phyloP scores from a whole-genome alignment of 768 basidiomycete genomes.

The Amanita thiersii region DNA sequence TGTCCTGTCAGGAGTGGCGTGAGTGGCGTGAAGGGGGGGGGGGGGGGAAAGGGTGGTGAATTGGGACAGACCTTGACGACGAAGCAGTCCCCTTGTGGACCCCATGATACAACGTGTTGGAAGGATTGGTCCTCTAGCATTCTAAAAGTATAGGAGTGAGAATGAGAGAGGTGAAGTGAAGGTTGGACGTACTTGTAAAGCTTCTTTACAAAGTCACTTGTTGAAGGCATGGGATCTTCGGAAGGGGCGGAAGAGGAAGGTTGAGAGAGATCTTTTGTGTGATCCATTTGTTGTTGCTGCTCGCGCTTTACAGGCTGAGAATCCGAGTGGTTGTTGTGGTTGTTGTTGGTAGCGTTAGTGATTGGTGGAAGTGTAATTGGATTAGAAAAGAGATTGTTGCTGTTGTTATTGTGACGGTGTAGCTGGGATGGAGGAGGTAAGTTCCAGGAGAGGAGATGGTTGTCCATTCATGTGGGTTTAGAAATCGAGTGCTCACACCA shows the following conservation, averaged over 20 bases:
- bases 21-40: background rate
- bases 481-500: no score
- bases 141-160: conserved; percentile 27
- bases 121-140: conserved; percentile 83
- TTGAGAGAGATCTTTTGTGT: background rate
- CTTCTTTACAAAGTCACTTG: conserved; percentile 92
- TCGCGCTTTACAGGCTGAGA: background rate
- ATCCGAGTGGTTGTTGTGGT: background rate
- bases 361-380: conserved; percentile 6
- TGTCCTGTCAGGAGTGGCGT: no score
- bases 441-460: conserved; percentile 4
- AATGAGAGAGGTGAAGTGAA: background rate
- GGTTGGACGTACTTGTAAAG: conserved; percentile 65
- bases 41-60: background rate
- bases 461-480: no score
- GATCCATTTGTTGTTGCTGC: background rate
- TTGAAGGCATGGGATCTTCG: conserved; percentile 79
- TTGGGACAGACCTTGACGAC: conserved; percentile 58
- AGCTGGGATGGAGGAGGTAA: conserved; percentile 8
- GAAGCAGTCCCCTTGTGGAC: conserved; percentile 78
- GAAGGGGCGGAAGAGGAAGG: conserved; percentile 9
- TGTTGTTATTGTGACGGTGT: background rate
- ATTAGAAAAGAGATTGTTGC: conserved; percentile 1
- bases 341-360: background rate
- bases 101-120: conserved; percentile 74